Conservation (phyloP, 1,139 yeast species). For the Spencermartinsiella ligniputridi region DNA sequence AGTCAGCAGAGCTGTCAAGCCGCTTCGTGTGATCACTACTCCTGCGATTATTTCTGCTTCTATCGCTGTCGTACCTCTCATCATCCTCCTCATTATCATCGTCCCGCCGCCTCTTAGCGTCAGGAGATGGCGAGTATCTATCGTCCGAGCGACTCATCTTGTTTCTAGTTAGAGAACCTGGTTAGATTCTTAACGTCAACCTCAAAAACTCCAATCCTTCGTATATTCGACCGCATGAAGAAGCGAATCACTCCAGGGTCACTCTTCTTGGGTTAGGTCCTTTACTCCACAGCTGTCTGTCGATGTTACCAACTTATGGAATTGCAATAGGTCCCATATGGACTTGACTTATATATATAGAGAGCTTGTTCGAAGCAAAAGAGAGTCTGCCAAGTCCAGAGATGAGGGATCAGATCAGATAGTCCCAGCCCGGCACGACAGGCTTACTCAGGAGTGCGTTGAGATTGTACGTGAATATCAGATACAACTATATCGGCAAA, state of each 20-base stretch:
- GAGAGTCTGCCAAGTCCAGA: constrained; percentile 9
- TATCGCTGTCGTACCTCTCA: too few species aligned
- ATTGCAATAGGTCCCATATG: not conserved
- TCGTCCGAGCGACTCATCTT: not conserved
- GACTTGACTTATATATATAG: constrained; percentile 20
- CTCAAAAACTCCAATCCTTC: too few species aligned
- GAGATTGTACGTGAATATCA: constrained; percentile 20
- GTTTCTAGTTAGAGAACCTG: too few species aligned
- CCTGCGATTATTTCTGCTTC: too few species aligned
- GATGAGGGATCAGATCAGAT: too few species aligned
- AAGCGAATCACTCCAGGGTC: too few species aligned
- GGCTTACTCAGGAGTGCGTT: constrained; percentile 26
- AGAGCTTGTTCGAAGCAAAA: constrained; percentile 21
- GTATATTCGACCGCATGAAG: too few species aligned
- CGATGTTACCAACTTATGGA: not conserved
- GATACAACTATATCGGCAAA: not conserved
- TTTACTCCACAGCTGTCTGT: too few species aligned
- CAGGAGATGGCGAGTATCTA: constrained; percentile 1
- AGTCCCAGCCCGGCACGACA: constrained; percentile 19
- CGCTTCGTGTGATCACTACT: too few species aligned
- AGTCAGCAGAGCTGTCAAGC: too few species aligned
- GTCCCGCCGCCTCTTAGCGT: not conserved
- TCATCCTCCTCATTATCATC: not conserved
- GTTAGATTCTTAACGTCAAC: too few species aligned
- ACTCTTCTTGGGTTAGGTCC: too few species aligned